These are phyloP conservation scores for Xylariaceae sp. DNA, from an alignment of 2,329 filamentous ascomycete species.

Conservation along the genomic window DNA sequence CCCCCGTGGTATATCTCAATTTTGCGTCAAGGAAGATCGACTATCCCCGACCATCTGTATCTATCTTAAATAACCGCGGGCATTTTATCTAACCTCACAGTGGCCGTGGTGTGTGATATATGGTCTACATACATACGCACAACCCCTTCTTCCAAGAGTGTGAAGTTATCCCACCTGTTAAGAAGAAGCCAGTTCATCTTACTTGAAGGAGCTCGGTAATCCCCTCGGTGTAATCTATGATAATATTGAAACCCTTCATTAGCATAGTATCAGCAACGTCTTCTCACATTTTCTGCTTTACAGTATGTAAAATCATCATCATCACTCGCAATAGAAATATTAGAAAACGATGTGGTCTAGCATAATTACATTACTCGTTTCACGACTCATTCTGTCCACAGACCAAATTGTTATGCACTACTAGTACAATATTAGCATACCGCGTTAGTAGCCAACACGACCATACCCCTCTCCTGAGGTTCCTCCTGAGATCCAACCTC, in stretches of 20 bases:
- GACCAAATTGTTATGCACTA: not conserved
- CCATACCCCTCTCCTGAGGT: not conserved
- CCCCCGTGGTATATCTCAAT: conserved; percentile 36
- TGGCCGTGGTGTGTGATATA: conserved; percentile 21
- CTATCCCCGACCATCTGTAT: conserved; percentile 16
- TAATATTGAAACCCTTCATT: too few species aligned
- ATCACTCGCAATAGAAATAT: too few species aligned
- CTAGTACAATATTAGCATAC: conserved; percentile 20
- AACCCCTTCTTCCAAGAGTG: not conserved
- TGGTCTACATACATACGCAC: conserved; percentile 27
- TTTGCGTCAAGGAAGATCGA: conserved; percentile 38
- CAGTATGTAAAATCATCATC: too few species aligned
- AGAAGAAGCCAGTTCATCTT: too few species aligned
- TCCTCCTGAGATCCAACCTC: too few species aligned
- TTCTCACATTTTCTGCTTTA: too few species aligned
- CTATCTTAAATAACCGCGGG: conserved; percentile 24
- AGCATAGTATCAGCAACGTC: too few species aligned
- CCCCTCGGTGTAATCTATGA: too few species aligned
- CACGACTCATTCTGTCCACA: conserved; percentile 25
- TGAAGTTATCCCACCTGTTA: too few species aligned
- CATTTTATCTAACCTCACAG: conserved; percentile 16
- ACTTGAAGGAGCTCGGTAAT: too few species aligned
- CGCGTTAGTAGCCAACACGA: not conserved
- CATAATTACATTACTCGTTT: conserved; percentile 9
- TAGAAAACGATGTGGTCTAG: not conserved